Percentiles rank a stretch among this genome's conserved stretches.
Evolutionary conservation across 768 basidiomycete genomes (phyloP).

Genomic region (Neoboletus subvelutipes): DNA sequence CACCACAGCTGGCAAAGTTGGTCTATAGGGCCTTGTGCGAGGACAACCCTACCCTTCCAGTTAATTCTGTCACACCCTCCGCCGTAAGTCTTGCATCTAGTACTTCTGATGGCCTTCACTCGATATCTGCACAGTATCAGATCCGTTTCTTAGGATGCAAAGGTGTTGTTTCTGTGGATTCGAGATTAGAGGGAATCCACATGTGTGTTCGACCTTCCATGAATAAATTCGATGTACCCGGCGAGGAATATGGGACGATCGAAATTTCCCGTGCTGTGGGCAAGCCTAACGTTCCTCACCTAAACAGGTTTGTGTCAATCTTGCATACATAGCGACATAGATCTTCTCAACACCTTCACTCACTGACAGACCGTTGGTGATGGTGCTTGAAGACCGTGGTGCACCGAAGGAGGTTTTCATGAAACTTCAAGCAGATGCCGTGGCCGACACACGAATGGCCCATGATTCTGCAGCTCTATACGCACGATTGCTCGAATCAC

Average conservation of each 20-base stretch:
- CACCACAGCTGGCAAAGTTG: slow-evolving; percentile 49
- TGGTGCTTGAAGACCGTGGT: slow-evolving; percentile 76
- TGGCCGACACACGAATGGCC: slow-evolving; percentile 57
- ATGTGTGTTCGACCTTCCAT: slow-evolving; percentile 75
- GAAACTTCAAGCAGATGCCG: slow-evolving; percentile 57
- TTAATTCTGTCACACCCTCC: slow-evolving; percentile 47
- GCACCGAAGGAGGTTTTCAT: slow-evolving; percentile 58
- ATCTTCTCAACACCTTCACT: background rate
- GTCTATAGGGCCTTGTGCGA: slow-evolving; percentile 61
- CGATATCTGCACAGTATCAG: slow-evolving; percentile 51
- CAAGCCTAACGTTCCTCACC: slow-evolving; percentile 57
- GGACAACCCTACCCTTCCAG: slow-evolving; percentile 36
- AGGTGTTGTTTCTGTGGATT: slow-evolving; percentile 74
- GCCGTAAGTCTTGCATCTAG: slow-evolving; percentile 47
- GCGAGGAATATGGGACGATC: slow-evolving; percentile 53
- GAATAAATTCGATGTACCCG: slow-evolving; percentile 66
- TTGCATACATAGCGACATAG: background rate
- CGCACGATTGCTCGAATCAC: slow-evolving; percentile 45
- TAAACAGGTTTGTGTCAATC: slow-evolving; percentile 67
- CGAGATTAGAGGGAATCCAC: slow-evolving; percentile 47
- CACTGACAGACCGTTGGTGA: slow-evolving; percentile 59
- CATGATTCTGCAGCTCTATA: slow-evolving; percentile 55
- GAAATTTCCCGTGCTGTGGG: slow-evolving; percentile 72
- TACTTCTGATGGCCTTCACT: background rate
- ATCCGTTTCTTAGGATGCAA: slow-evolving; percentile 85